phyloP scores from a whole-genome alignment of 352 stramenopile species.

The Phytopythium aichiense region DNA sequence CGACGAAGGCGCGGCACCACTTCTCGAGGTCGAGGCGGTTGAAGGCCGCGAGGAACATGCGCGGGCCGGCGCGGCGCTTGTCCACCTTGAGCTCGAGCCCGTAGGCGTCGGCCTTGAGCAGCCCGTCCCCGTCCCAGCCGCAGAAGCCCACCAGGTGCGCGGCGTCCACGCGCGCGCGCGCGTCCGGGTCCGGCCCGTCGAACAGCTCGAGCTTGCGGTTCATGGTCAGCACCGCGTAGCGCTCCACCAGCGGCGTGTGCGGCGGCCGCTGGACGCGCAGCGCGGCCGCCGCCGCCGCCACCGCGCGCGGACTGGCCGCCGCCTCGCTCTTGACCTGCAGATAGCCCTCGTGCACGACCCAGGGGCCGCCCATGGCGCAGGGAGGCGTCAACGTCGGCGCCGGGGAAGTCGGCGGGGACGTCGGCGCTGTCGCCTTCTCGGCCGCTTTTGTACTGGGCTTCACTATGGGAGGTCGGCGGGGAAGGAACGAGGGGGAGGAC shows the following conservation, averaged over 20 bases:
- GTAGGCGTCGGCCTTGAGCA: slow-evolving; percentile 75
- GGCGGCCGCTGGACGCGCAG: slow-evolving; percentile 5
- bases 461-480: background rate
- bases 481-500: background rate
- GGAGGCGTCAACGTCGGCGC: background rate
- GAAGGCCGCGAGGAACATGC: slow-evolving; percentile 67
- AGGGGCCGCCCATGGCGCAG: slow-evolving; percentile 40
- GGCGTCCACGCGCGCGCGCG: slow-evolving; percentile 28
- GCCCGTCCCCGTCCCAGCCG: slow-evolving; percentile 69
- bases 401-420: background rate
- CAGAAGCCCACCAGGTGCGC: slow-evolving; percentile 62
- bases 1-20: slow-evolving; percentile 71
- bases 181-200: slow-evolving; percentile 27
- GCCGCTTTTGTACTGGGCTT: slow-evolving; percentile 4
- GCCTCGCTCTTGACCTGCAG: slow-evolving; percentile 37
- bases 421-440: background rate
- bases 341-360: slow-evolving; percentile 61
- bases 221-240: slow-evolving; percentile 72
- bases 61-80: slow-evolving; percentile 30
- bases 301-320: slow-evolving; percentile 3
- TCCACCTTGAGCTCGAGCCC: slow-evolving; percentile 78
- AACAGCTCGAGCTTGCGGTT: slow-evolving; percentile 82
- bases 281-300: background rate
- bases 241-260: slow-evolving; percentile 40
- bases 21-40: slow-evolving; percentile 82